phyloP scores from a whole-genome alignment of 257 asterid genomes.

The Plantago major region DNA sequence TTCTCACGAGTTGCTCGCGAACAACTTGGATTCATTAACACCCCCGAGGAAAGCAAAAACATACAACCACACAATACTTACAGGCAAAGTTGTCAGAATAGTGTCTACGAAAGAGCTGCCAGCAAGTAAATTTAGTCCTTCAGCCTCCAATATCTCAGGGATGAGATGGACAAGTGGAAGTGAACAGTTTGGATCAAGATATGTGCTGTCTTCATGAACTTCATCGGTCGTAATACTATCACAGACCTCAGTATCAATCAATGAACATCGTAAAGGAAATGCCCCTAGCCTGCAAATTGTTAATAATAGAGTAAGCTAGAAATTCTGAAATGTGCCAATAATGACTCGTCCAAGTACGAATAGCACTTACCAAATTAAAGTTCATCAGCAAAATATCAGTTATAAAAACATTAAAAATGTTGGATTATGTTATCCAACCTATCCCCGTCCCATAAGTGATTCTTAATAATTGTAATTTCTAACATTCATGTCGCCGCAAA shows the following conservation, averaged over 20 bases:
- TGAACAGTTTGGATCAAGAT: conserved; percentile 41
- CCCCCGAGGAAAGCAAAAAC: background rate
- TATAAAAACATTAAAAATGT: background rate
- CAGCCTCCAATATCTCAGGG: conserved; percentile 63
- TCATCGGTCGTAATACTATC: conserved; percentile 45
- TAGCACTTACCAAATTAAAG: conserved; percentile 7
- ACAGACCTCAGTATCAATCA: conserved; percentile 48
- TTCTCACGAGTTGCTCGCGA: too few relatives aligned
- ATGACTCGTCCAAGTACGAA: background rate
- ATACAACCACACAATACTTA: conserved; percentile 26
- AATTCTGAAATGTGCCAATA: conserved; percentile 9
- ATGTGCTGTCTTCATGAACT: conserved; percentile 32
- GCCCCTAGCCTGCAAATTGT: conserved; percentile 47
- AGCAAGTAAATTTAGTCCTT: conserved; percentile 55
- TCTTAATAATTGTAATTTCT: too few relatives aligned
- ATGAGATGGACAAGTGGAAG: conserved; percentile 56
- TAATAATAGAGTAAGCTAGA: background rate
- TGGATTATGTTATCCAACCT: background rate
- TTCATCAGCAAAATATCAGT: conserved; percentile 5
- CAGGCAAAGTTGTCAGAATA: conserved; percentile 75
- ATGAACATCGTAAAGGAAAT: conserved; percentile 55
- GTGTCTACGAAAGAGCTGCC: conserved; percentile 54
- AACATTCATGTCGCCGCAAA: too few relatives aligned
- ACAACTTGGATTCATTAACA: too few relatives aligned
- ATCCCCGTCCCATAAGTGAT: too few relatives aligned